Percentiles rank a stretch among this genome's conserved stretches.
Evolutionary conservation across 1,139 yeast genomes (phyloP).

Genomic region (Geotrichum candidum): DNA sequence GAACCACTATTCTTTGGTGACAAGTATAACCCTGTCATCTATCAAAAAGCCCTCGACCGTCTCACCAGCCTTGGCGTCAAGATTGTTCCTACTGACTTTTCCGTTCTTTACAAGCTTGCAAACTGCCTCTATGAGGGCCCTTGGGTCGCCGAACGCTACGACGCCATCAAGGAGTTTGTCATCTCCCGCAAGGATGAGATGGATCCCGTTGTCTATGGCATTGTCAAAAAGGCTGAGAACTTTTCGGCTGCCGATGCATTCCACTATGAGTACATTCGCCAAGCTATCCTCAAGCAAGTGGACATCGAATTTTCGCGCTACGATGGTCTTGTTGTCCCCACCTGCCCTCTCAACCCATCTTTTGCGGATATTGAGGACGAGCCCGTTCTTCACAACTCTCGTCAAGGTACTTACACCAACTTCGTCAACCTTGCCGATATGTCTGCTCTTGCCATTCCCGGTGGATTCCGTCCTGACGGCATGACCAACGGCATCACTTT

Average conservation of each 20-base stretch:
- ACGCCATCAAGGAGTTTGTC: constrained; percentile 71
- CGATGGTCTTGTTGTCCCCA: constrained; percentile 82
- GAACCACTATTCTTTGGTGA: constrained; percentile 77
- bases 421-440: constrained; percentile 91
- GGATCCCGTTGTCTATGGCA: constrained; percentile 77
- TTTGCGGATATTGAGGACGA: constrained; percentile 64
- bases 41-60: constrained; percentile 51
- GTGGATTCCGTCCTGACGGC: constrained; percentile 78
- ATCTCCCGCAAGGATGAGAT: constrained; percentile 59
- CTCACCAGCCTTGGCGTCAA: constrained; percentile 53
- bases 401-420: constrained; percentile 95
- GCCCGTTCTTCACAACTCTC: constrained; percentile 77
- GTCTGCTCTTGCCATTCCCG: constrained; percentile 87
- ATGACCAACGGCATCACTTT: constrained; percentile 87
- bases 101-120: constrained; percentile 76
- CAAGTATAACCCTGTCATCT: constrained; percentile 64
- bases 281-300: constrained; percentile 63
- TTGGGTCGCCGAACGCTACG: constrained; percentile 96
- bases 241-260: constrained; percentile 79
- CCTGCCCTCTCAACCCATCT: constrained; percentile 88
- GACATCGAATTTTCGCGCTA: constrained; percentile 48
- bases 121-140: constrained; percentile 90
- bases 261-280: constrained; percentile 78
- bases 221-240: constrained; percentile 70
- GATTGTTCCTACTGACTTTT: constrained; percentile 58